Evolutionary conservation across 257 asterid genomes (phyloP), one percentile per base, ranked within the genome.

Genomic region (Solanum microdontum): DNA sequence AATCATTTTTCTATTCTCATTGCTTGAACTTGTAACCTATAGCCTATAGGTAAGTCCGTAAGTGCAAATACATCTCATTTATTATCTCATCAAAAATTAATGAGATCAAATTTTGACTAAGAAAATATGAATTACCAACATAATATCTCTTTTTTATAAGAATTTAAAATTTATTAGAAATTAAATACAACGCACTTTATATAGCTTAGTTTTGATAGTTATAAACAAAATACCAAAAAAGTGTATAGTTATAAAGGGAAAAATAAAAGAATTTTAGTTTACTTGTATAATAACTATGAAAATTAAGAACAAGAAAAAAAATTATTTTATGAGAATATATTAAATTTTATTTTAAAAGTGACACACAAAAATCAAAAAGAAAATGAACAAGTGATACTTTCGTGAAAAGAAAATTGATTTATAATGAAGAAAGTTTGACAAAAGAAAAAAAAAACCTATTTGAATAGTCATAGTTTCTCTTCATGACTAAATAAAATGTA

Each of bases 161-260:
- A 17, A 48, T 48, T 48, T 48, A 48, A 48, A 51, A 51, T 51
- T 51, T 51, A 5, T 15, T 1, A 15, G 3, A 51, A 51, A 15
- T 51, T 0, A 51, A 51, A 51, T 51, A 51, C 0, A 0, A 15
- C 3, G 0, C 0, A 15, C 60, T 15, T 51, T 51, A 51, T 51
- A 51, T 15, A 5, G 60, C 60, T 51, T 48, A 5, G 3, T 14
- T 48, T 48, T 1, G 21, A 0, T 15, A 48, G 60, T 48, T 48
- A 48, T 6, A 15, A 48, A 48, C 8, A 48, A 14, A 48, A 14
- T 45, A 45, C 55, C 17, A 15, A 48, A 48, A 48, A 48, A 14
- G 60, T 5, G 60, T 14, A 48, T 48, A 48, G 60, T 48, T 48
- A 48, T 48, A 48, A 0, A 14, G 60, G 60, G 5, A 48, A 45